phyloP scores from a whole-genome alignment of 768 basidiomycete species.

The Pluteus cervinus region DNA sequence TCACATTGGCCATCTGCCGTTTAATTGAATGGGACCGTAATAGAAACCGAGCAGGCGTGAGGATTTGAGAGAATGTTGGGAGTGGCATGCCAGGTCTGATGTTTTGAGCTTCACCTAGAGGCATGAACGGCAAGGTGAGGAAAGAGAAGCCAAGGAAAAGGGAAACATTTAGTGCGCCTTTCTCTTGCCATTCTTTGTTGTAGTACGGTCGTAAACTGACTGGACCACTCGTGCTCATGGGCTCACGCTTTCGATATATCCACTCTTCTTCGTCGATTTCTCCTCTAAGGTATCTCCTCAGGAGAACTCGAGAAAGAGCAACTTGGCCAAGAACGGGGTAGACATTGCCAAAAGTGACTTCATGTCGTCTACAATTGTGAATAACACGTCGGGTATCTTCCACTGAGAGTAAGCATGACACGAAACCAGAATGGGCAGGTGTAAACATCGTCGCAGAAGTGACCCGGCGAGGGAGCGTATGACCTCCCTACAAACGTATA shows the following conservation, averaged over 20 bases:
- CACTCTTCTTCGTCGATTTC: conserved; percentile 47
- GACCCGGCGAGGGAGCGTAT: conserved; percentile 42
- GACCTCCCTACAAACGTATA: conserved; percentile 41
- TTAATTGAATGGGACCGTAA: conserved; percentile 32
- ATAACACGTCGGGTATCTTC: conserved; percentile 26
- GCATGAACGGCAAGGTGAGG: conserved; percentile 12
- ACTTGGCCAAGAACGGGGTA: conserved; percentile 46
- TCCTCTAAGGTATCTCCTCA: conserved; percentile 38
- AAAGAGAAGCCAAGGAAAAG: conserved; percentile 36
- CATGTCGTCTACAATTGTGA: conserved; percentile 32
- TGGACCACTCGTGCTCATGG: conserved; percentile 43
- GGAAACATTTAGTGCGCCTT: conserved; percentile 39
- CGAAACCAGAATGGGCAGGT: conserved; percentile 28
- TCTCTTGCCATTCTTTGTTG: conserved; percentile 39
- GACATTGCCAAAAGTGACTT: conserved; percentile 46
- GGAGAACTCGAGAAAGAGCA: conserved; percentile 44
- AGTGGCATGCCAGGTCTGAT: conserved; percentile 27
- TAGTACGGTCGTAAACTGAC: conserved; percentile 46
- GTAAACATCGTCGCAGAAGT: conserved; percentile 26
- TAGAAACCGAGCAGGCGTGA: conserved; percentile 42
- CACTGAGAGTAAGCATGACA: conserved; percentile 17
- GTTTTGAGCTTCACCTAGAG: conserved; percentile 16
- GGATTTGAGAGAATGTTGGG: conserved; percentile 34
- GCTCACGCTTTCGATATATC: conserved; percentile 41
- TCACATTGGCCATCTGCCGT: conserved; percentile 24